Percentiles rank a stretch among this genome's conserved stretches.
Conservation (phyloP, 2,329 filamentous ascomycete genomes). For the Fusarium torulosum region DNA sequence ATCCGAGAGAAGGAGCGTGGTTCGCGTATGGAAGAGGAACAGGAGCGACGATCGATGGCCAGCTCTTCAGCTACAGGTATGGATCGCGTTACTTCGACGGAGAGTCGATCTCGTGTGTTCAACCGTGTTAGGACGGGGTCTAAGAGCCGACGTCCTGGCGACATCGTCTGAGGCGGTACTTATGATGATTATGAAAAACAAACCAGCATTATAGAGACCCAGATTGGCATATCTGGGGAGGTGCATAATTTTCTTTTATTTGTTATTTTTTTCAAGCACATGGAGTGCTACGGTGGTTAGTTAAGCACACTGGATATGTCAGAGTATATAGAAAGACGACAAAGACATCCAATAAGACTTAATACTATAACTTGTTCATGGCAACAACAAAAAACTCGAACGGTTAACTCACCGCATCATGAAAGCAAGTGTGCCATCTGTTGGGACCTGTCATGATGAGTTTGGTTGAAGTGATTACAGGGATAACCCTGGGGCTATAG, state of each 20-base stretch:
- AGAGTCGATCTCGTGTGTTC: conserved; percentile 49
- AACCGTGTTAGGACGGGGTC: conserved; percentile 50
- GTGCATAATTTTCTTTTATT: conserved; percentile 14
- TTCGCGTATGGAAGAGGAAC: conserved; percentile 46
- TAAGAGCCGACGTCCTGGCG: conserved; percentile 43
- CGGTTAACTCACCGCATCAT: background rate
- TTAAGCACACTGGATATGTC: background rate
- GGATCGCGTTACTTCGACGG: conserved; percentile 40
- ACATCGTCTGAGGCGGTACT: conserved; percentile 47
- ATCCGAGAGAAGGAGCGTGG: conserved; percentile 56
- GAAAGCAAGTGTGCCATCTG: background rate
- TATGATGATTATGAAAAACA: conserved; percentile 38
- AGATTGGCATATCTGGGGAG: conserved; percentile 32
- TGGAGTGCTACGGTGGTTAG: conserved; percentile 9
- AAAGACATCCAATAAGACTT: conserved; percentile 7
- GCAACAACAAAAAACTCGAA: too few relatives aligned
- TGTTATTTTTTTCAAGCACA: conserved; percentile 6
- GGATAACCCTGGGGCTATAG: conserved; percentile 23
- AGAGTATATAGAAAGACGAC: conserved; percentile 8
- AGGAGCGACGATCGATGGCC: conserved; percentile 43
- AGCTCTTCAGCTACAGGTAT: conserved; percentile 50
- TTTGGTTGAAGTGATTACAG: conserved; percentile 12
- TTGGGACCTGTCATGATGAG: conserved; percentile 18
- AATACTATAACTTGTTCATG: background rate
- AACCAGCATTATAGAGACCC: conserved; percentile 24